These are phyloP conservation scores for Neodidymelliopsis sp. DNA, from an alignment of 2,329 filamentous ascomycete species.

Conservation along the genomic window DNA sequence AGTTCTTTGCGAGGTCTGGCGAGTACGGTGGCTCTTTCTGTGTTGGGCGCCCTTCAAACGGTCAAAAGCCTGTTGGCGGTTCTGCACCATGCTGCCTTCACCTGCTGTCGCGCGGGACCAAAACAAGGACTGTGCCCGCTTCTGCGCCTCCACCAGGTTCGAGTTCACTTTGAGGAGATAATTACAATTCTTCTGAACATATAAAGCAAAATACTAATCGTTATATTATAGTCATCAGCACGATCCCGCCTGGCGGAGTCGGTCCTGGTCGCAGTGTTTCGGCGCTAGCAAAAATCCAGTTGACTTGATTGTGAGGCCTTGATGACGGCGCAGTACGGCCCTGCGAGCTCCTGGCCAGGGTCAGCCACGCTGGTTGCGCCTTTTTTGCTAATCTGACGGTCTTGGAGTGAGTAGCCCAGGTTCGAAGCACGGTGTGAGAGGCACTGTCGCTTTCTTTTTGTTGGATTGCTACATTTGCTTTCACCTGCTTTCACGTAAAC, in stretches of 20 bases:
- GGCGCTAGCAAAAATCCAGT: not conserved
- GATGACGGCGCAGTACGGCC: constrained; percentile 2
- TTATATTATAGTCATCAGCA: not conserved
- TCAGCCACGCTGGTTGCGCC: constrained; percentile 3
- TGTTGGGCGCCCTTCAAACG: not conserved
- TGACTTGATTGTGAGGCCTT: not conserved
- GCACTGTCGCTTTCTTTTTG: not conserved
- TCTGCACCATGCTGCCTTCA: not conserved
- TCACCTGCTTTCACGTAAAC: too few relatives aligned
- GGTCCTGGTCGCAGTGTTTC: constrained; percentile 8
- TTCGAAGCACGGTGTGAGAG: constrained; percentile 1
- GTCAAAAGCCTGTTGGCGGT: not conserved
- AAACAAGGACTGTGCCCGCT: not conserved
- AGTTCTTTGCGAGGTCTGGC: not conserved
- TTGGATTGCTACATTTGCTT: not conserved
- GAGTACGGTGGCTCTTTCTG: not conserved
- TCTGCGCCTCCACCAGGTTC: constrained; percentile 1
- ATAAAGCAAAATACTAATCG: not conserved
- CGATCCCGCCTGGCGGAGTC: constrained; percentile 3
- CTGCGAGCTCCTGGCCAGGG: constrained; percentile 13
- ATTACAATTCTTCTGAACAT: not conserved
- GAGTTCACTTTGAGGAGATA: not conserved
- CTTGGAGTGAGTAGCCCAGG: not conserved
- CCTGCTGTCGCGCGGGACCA: not conserved
- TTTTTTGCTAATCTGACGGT: not conserved